phyloP scores from a whole-genome alignment of 805 yeast species.

The Wickerhamomyces queroliae region DNA sequence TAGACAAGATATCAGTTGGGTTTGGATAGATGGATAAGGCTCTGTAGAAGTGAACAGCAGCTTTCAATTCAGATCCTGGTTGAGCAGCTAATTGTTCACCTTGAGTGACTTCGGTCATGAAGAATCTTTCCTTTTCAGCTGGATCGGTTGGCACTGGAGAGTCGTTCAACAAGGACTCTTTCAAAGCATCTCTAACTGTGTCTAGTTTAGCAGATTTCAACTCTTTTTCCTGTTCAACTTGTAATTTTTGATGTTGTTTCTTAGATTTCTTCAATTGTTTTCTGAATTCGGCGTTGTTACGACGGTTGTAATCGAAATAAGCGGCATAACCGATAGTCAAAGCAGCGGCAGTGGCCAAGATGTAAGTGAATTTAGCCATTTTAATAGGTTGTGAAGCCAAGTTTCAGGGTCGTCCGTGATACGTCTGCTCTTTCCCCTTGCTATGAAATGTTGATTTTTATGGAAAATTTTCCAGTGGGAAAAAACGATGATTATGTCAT shows the following conservation, averaged over 20 bases:
- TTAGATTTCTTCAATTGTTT: constrained; percentile 59
- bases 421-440: too few species aligned
- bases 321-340: constrained; percentile 69
- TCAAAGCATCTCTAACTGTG: constrained; percentile 54
- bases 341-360: constrained; percentile 32
- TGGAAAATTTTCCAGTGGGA: background rate
- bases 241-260: constrained; percentile 52
- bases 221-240: constrained; percentile 48
- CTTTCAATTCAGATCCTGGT: constrained; percentile 66
- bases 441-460: background rate
- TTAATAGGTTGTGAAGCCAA: constrained; percentile 1
- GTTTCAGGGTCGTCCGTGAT: background rate
- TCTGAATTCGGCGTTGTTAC: constrained; percentile 79
- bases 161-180: constrained; percentile 56
- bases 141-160: constrained; percentile 68
- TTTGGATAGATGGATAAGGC: constrained; percentile 91
- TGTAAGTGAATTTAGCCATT: constrained; percentile 25
- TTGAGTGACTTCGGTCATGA: constrained; percentile 74
- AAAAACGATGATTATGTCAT: background rate
- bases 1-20: constrained; percentile 85
- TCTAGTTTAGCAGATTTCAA: constrained; percentile 56
- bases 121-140: constrained; percentile 66
- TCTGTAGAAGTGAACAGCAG: constrained; percentile 89
- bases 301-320: constrained; percentile 90
- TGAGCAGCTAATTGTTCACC: constrained; percentile 77